Evolutionary conservation across 495 filamentous ascomycete species (phyloP), one percentile per base, ranked within the genome.

Genomic region (Trichoderma asperelloides): DNA sequence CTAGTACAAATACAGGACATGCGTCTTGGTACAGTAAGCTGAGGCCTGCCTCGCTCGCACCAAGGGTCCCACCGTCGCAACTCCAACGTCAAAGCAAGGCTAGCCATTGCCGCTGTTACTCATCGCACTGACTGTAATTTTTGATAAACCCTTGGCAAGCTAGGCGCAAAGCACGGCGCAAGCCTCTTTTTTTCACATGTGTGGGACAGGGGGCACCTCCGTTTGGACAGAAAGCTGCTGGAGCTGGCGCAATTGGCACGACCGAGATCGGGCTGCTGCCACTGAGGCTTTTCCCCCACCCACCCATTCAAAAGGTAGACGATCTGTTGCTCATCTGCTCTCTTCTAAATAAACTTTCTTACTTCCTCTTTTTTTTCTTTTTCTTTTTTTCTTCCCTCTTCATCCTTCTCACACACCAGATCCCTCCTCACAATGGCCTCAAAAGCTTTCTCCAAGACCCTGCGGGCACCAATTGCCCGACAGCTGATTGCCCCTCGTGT

Each of bases 361-460:
- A 65, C 65, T 37, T 62, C 69, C 69, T 70, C 65, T 68, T 60
- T 55, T 63, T 65, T 62, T 66, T 69, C 55, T 62, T 69, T 67
- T 69, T 70, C 69, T 70, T 69, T 72, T 47, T 66, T 60, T 30
- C 68, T 67, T 45, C 49, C 67, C 69, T 62, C 62, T 63, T 39
- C 64, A 67, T 65, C 67, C 76, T 75, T 68, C 74, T 28, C 55
- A 60, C 27, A 13, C 23, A 28, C 55, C 33, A 37, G 33, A 60
- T 12, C 55, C 16, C 12, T 25, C 64, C 45, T 67, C 66, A 60
- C 78, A 79, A 98, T 97, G 95, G 90, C 93, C 79, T 90, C 92
- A 63, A 86, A 88, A 82, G 86, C 82, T 78, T 87, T 95, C 76
- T 88, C 85, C 76, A 89, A 90, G 85, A 91, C 90, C 78, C 83